Conservation (phyloP, 2,329 filamentous ascomycete species). For the Parascedosporium putredinis region DNA sequence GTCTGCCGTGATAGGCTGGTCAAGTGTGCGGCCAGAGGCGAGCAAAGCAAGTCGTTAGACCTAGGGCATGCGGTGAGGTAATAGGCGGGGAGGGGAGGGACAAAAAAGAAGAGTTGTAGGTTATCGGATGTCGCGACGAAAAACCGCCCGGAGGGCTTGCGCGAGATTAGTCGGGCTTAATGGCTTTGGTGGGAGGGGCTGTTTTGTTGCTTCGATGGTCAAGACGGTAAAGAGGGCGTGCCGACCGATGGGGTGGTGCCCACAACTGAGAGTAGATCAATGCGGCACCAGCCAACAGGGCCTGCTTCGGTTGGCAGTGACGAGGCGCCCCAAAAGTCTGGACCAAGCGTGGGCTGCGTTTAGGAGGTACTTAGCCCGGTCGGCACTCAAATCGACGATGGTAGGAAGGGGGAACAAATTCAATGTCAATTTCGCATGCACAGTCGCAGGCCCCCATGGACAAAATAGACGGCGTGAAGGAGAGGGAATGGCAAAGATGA, state of each 20-base stretch:
- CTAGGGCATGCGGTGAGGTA: background rate
- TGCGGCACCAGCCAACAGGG: background rate
- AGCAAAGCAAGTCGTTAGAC: background rate
- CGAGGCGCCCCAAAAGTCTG: too few species aligned
- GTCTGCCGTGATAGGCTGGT: background rate
- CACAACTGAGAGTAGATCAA: background rate
- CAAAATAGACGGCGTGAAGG: too few species aligned
- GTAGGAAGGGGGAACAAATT: too few species aligned
- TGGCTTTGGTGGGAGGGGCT: background rate
- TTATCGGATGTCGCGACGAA: constrained; percentile 2
- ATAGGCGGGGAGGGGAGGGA: background rate
- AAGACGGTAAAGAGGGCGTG: too few species aligned
- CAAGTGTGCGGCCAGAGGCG: background rate
- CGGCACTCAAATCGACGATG: too few species aligned
- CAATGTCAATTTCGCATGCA: too few species aligned
- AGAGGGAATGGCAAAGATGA: constrained; percentile 3
- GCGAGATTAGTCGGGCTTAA: constrained; percentile 3
- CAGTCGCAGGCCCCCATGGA: too few species aligned
- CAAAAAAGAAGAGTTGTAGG: too few species aligned
- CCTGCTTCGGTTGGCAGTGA: too few species aligned
- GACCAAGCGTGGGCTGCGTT: too few species aligned
- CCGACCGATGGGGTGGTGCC: background rate
- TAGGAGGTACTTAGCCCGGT: too few species aligned
- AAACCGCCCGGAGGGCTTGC: constrained; percentile 2
- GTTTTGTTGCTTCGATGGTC: too few species aligned